These are phyloP conservation scores for Pilatotrama ljubarskyi DNA, from an alignment of 768 basidiomycete species.

Conservation along the genomic window DNA sequence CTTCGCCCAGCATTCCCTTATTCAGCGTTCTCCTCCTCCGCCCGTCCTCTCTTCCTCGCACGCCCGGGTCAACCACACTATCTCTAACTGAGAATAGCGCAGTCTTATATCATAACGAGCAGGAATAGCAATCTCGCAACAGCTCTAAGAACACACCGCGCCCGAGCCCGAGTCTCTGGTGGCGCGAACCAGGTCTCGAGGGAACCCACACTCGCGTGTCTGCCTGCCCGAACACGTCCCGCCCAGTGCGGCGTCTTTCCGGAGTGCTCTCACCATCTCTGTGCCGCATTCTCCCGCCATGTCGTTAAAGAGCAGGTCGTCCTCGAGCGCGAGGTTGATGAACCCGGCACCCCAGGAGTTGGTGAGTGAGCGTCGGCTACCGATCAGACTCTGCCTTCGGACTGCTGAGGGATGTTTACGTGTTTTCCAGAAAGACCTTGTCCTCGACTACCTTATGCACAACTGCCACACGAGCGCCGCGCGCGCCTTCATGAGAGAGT, in stretches of 20 bases:
- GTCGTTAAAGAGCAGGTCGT: constrained; percentile 3
- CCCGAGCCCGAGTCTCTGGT: background rate
- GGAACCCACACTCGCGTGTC: background rate
- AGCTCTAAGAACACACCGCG: background rate
- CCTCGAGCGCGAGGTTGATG: constrained; percentile 1
- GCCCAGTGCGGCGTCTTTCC: background rate
- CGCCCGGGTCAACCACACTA: background rate
- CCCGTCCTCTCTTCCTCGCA: background rate
- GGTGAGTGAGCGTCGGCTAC: background rate
- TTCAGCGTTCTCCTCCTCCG: background rate
- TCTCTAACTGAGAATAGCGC: too few relatives aligned
- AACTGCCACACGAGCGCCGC: constrained; percentile 73
- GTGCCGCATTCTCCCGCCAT: background rate
- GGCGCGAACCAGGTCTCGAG: background rate
- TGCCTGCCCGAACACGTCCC: background rate
- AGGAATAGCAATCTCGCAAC: too few relatives aligned
- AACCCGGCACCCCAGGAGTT: constrained; percentile 20
- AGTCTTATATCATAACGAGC: background rate
- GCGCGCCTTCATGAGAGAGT: constrained; percentile 63
- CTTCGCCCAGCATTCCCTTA: background rate
- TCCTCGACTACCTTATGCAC: constrained; percentile 78
- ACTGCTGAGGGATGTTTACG: constrained; percentile 11
- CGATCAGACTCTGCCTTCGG: background rate
- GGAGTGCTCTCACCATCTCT: background rate
- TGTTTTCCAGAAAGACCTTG: constrained; percentile 56